Base-by-base conservation (phyloP, 257 asterid genomes). In the Paraleonurus japonicus region DNA sequence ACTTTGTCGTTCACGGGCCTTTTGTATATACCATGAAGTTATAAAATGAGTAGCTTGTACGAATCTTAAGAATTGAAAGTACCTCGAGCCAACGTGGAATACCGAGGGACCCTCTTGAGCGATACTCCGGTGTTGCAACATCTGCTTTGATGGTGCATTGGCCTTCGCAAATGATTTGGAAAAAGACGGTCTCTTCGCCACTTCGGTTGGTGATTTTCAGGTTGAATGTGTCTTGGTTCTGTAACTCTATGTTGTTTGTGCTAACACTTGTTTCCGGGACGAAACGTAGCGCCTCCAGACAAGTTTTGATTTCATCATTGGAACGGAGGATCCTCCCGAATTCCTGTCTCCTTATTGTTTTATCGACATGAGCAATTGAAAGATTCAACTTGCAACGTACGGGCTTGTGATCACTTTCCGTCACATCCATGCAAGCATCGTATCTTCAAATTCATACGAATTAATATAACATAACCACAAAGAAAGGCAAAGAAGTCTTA, bases 11-110 rank as follows among this genome's bases (percentile, higher is more conserved):
- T n/a, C n/a, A n/a, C n/a, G n/a, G n/a, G n/a, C n/a, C n/a, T 23
- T 59, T 28, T 32, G 7, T 28, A n/a, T 58, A 12, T 58, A 13
- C 41, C 22, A 5, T 9, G 12, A 5, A 28, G 24, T 15, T 0
- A 32, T 41, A n/a, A 12, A 19, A 5, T 15, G 2, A 39, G 22
- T 41, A 39, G 37, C 27, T 11, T 39, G 39, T 65, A 65, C n/a
- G 20, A 70, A 47, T 16, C 19, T 2, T 43, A 65, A 62, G 61
- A 55, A 32, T 15, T 22, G 24, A 51, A 16, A 61, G 64, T 72
- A 90, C 98, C 98, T 92, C 93, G 67, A 92, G 89, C 98, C 97
- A 92, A 43, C 90, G 93, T 2, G 98, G 98, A 45, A 92, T 82
- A 19, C 96, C 89, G 64, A 69, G 82, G n/a, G 87, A 90, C 55